Conservation (phyloP, 495 filamentous ascomycete genomes). For the Aspergillus wentii region DNA sequence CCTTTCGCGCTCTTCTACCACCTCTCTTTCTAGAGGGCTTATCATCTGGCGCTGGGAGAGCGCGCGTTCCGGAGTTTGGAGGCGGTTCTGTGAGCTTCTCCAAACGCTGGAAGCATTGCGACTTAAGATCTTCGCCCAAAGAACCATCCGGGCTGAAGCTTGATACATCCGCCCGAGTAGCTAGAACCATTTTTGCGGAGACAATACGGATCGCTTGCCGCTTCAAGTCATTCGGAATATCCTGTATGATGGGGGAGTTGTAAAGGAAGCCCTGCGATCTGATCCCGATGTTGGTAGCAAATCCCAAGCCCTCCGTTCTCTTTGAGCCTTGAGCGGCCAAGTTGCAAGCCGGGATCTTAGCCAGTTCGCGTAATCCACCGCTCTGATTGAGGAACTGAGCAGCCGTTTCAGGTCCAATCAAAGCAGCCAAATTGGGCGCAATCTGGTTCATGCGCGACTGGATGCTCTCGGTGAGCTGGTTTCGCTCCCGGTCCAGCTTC, state of each 20-base stretch:
- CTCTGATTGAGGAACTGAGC: constrained; percentile 93
- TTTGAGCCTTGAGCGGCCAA: constrained; percentile 84
- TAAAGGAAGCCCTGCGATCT: constrained; percentile 92
- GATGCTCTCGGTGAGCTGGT: constrained; percentile 87
- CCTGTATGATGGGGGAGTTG: constrained; percentile 79
- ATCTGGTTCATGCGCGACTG: constrained; percentile 95
- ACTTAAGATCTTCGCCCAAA: constrained; percentile 75
- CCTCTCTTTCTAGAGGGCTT: constrained; percentile 92
- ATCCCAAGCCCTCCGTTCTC: constrained; percentile 73
- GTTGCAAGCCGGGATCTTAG: constrained; percentile 91
- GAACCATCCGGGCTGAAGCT: constrained; percentile 79
- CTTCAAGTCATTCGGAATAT: constrained; percentile 80
- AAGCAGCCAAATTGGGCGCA: constrained; percentile 87
- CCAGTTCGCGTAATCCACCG: constrained; percentile 81
- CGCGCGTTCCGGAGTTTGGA: constrained; percentile 80
- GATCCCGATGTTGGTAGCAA: constrained; percentile 91
- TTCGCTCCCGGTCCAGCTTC: constrained; percentile 81
- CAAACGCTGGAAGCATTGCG: constrained; percentile 79
- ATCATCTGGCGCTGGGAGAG: constrained; percentile 90
- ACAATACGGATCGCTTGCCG: constrained; percentile 96
- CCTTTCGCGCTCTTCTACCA: constrained; percentile 85
- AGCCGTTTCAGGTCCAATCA: constrained; percentile 92
- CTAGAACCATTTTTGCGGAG: constrained; percentile 86
- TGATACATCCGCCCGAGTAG: constrained; percentile 83
- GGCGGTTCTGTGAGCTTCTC: constrained; percentile 94